Evolutionary conservation across 805 yeast genomes (phyloP), one percentile per base, ranked within the genome.

Genomic region (Barnettozyma botsteinii): DNA sequence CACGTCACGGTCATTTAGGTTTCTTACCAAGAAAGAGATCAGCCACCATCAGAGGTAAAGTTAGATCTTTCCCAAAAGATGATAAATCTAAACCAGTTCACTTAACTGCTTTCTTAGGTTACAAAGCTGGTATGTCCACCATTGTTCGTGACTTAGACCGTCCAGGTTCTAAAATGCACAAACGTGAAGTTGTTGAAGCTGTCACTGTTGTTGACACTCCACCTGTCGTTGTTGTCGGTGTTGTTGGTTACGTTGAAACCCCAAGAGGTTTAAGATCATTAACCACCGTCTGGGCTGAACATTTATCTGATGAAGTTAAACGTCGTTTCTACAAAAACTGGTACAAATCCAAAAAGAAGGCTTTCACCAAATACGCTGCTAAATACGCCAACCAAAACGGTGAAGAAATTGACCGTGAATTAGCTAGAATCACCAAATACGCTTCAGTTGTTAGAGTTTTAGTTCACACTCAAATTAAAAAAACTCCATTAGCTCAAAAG

Each of bases 261-360:
- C 98, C 98, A 77, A 89, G 97, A 81, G 98, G 98, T 77, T 81
- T 93, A 69, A 88, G 98, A 78, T 87, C 98, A 53, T 83, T 93
- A 73, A 87, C 98, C 73, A 93, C 98, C 66, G 98, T 93, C 70
- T 93, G 98, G 98, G 98, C 98, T 67, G 98, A 93, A 81, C 98
- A 93, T 78, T 81, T 93, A 69, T 85, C 96, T 66, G 98, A 93
- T 70, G 98, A 93, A 77, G 81, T 93, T 74, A 91, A 83, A 85
- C 87, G 98, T 82, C 87, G 97, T 81, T 93, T 93, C 96, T 93
- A 93, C 96, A 93, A 89, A 87, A 93, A 91, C 96, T 93, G 98
- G 98, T 93, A 86, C 96, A 89, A 89, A 83, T 83, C 96, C 61
- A 93, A 93, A 91, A 93, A 93, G 96, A 89, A 89, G 91, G 98